Conservation (phyloP, 2,329 filamentous ascomycete genomes). For the Cladophialophora yegresii region DNA sequence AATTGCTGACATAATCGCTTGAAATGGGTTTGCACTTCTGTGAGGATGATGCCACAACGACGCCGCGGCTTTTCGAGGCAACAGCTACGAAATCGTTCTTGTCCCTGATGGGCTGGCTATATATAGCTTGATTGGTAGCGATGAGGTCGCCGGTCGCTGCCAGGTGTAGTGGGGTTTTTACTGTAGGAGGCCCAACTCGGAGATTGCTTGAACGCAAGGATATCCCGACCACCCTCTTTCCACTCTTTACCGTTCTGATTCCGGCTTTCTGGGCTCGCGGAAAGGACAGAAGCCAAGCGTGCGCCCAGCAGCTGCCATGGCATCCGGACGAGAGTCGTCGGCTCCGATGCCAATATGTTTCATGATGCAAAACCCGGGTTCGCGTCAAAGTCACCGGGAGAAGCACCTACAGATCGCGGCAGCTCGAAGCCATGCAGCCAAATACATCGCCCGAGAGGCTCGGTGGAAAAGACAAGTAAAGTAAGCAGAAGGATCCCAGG, state of each 20-base stretch:
- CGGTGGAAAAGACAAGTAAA: slow-evolving; percentile 5
- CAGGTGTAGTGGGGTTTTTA: neutral
- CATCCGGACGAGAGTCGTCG: neutral
- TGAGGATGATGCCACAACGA: neutral
- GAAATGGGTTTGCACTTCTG: neutral
- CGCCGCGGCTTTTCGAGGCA: neutral
- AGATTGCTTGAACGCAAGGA: neutral
- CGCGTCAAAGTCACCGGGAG: slow-evolving; percentile 1
- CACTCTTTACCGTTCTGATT: neutral
- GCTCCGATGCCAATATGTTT: slow-evolving; percentile 8
- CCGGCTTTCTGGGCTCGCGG: neutral
- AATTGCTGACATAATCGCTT: neutral
- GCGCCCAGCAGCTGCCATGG: neutral
- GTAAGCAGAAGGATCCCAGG: neutral
- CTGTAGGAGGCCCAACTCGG: neutral
- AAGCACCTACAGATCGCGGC: slow-evolving; percentile 2
- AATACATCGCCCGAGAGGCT: neutral
- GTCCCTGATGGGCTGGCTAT: neutral
- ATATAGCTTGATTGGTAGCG: neutral
- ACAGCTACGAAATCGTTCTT: neutral
- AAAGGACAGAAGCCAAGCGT: neutral
- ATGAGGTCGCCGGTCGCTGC: neutral
- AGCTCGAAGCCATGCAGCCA: slow-evolving; percentile 10
- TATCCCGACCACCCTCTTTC: neutral
- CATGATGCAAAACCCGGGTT: slow-evolving; percentile 10